Conservation (phyloP, 1,284 basidiomycete species). For the Ceratobasidium sp. region DNA sequence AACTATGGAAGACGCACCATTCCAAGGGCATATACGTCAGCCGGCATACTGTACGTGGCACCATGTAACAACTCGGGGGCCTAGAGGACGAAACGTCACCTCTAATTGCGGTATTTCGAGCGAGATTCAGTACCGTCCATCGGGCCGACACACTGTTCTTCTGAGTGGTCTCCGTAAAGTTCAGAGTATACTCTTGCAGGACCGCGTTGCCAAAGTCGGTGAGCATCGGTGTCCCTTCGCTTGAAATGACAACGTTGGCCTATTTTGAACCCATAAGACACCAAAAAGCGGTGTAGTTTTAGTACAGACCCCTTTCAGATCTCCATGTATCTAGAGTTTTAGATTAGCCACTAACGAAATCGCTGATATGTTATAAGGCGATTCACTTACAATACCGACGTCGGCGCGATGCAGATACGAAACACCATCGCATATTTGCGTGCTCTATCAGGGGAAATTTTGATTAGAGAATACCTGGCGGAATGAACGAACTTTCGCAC, state of each 20-base stretch:
- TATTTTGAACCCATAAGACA: neutral
- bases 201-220: conserved; percentile 13
- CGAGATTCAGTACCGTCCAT: conserved; percentile 4
- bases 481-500: neutral
- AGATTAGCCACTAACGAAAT: too few relatives aligned
- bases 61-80: conserved; percentile 10
- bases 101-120: too few relatives aligned
- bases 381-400: conserved; percentile 17
- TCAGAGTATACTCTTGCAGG: neutral
- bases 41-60: neutral
- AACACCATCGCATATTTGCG: conserved; percentile 13
- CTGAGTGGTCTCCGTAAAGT: neutral
- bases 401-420: conserved; percentile 9
- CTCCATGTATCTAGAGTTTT: conserved; percentile 3
- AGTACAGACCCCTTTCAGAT: conserved; percentile 27
- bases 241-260: conserved; percentile 14
- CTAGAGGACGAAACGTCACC: neutral
- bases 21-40: conserved; percentile 26
- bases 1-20: neutral
- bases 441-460: neutral
- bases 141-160: neutral
- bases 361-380: neutral
- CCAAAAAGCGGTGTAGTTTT: neutral
- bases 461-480: neutral
- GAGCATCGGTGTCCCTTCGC: neutral